Percentiles rank a stretch among this genome's conserved stretches.
Evolutionary conservation across 2,329 filamentous ascomycete species (phyloP).

Genomic region (Xylaria sp.): DNA sequence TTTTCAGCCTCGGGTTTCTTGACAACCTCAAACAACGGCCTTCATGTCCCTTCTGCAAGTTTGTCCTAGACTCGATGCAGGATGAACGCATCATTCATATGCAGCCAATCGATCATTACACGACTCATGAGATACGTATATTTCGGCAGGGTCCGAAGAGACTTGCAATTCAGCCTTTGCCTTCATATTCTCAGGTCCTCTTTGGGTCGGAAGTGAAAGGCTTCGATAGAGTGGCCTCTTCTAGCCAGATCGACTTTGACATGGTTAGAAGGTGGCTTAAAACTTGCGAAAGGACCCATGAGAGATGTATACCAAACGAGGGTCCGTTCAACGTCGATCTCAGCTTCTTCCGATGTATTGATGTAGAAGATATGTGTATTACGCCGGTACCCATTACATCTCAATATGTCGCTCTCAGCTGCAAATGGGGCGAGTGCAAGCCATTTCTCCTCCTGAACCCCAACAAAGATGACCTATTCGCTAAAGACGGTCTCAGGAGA

Average conservation of each 20-base stretch:
- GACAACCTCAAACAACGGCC: constrained; percentile 33
- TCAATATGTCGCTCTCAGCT: constrained; percentile 39
- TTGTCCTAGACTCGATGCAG: constrained; percentile 36
- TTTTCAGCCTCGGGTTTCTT: constrained; percentile 35
- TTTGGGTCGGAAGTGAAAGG: constrained; percentile 37
- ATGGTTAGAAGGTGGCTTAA: constrained; percentile 36
- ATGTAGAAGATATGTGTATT: constrained; percentile 40
- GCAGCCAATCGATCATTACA: constrained; percentile 37
- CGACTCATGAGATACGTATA: constrained; percentile 37
- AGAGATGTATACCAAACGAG: constrained; percentile 32
- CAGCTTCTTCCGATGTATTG: constrained; percentile 40
- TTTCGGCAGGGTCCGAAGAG: constrained; percentile 27
- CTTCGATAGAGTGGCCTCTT: constrained; percentile 29
- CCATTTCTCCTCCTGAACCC: constrained; percentile 36
- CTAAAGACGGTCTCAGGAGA: constrained; percentile 32
- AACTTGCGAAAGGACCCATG: constrained; percentile 33
- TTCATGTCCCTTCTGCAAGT: constrained; percentile 36
- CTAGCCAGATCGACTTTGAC: constrained; percentile 35
- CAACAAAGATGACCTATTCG: constrained; percentile 40
- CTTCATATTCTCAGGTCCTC: constrained; percentile 35
- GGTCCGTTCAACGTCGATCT: constrained; percentile 35
- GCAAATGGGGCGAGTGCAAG: constrained; percentile 37
- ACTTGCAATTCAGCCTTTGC: constrained; percentile 37
- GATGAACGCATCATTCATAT: constrained; percentile 40
- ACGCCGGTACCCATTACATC: constrained; percentile 35